Conservation (phyloP, 768 basidiomycete species). For the Hypsizygus marmoreus region DNA sequence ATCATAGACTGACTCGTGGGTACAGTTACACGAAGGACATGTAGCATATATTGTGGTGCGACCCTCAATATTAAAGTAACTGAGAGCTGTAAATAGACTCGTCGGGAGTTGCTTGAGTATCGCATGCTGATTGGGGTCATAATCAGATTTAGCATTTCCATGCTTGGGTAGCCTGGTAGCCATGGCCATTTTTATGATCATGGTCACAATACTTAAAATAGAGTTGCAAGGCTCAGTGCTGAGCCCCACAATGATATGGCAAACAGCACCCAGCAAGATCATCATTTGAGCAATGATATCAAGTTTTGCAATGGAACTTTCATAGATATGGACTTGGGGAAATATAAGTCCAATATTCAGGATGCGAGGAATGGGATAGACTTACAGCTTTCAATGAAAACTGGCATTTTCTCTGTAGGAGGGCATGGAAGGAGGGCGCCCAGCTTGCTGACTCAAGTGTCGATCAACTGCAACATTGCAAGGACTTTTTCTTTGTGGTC, state of each 20-base stretch:
- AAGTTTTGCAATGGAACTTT: constrained; percentile 6
- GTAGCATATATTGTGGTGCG: constrained; percentile 15
- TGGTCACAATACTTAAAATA: constrained; percentile 16
- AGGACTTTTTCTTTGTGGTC: constrained; percentile 2
- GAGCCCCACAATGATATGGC: constrained; percentile 19
- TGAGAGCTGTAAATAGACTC: constrained; percentile 12
- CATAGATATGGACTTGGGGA: neutral
- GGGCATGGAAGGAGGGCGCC: neutral
- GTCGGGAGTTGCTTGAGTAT: constrained; percentile 15
- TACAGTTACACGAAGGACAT: constrained; percentile 18
- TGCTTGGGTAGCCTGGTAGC: neutral
- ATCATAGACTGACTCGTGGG: constrained; percentile 12
- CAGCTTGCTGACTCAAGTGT: neutral
- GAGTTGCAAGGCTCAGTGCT: constrained; percentile 12
- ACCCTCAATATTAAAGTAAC: constrained; percentile 12
- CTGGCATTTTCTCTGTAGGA: neutral
- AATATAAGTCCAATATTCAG: neutral
- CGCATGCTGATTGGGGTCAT: constrained; percentile 1
- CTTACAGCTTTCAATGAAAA: neutral
- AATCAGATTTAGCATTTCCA: neutral
- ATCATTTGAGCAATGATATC: constrained; percentile 20
- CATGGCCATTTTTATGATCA: constrained; percentile 15
- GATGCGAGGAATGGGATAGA: neutral
- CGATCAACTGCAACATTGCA: neutral
- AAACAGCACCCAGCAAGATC: constrained; percentile 20